Conservation (phyloP, 129 eudicot genomes). For the Tanacetum coccineum region DNA sequence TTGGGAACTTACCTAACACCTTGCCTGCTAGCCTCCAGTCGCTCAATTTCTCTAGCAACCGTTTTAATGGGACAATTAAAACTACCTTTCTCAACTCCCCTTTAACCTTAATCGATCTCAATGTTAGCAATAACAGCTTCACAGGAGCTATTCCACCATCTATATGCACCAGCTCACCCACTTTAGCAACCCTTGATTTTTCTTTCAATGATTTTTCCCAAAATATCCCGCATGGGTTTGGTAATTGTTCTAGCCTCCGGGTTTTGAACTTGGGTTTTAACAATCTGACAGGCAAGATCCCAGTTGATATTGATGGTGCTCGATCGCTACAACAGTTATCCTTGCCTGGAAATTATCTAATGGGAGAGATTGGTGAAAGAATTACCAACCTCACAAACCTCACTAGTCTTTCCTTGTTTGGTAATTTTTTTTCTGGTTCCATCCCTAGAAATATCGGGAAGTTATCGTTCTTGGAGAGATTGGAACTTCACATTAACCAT, state of each 20-base stretch:
- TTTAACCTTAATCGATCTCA: slow-evolving; percentile 28
- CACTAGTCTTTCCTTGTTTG: slow-evolving; percentile 35
- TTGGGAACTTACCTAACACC: slow-evolving; percentile 29
- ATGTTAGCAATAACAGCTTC: slow-evolving; percentile 54
- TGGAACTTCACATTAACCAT: slow-evolving; percentile 62
- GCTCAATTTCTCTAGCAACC: slow-evolving; percentile 57
- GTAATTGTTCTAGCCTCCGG: slow-evolving; percentile 36
- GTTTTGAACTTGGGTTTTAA: slow-evolving; percentile 47
- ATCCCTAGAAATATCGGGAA: slow-evolving; percentile 52
- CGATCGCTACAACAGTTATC: slow-evolving; percentile 33
- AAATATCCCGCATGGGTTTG: slow-evolving; percentile 34
- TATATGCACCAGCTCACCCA: slow-evolving; percentile 41
- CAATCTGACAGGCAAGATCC: slow-evolving; percentile 40
- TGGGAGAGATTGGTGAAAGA: slow-evolving; percentile 37
- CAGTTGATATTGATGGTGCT: slow-evolving; percentile 34
- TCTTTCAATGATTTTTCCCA: slow-evolving; percentile 42
- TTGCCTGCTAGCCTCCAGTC: slow-evolving; percentile 20
- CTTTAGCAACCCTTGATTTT: slow-evolving; percentile 38
- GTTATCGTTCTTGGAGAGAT: slow-evolving; percentile 43
- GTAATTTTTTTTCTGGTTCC: slow-evolving; percentile 38
- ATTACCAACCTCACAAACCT: slow-evolving; percentile 43
- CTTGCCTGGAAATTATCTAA: slow-evolving; percentile 41
- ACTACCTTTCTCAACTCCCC: slow-evolving; percentile 11
- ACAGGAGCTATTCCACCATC: slow-evolving; percentile 42
- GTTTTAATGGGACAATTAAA: slow-evolving; percentile 31